Percentiles rank a stretch among this genome's conserved stretches.
Evolutionary conservation across 1,139 yeast genomes (phyloP).

Genomic region (Geotrichum carabidarum): DNA sequence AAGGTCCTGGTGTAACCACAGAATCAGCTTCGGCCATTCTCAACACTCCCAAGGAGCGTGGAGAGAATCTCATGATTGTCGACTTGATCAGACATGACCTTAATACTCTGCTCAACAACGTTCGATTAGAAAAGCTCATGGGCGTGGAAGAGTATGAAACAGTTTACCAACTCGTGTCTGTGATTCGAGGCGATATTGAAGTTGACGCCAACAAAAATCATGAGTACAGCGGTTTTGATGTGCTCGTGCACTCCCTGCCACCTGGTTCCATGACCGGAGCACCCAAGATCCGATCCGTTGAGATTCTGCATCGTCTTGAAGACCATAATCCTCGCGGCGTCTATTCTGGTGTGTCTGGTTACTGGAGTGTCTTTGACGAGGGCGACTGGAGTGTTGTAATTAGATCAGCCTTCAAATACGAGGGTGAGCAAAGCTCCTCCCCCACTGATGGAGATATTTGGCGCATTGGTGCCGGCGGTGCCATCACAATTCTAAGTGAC

Average conservation of each 20-base stretch:
- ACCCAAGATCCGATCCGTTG: conserved; percentile 89
- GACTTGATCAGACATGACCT: conserved; percentile 92
- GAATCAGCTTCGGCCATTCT: conserved; percentile 61
- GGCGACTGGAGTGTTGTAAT: conserved; percentile 97
- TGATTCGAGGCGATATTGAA: conserved; percentile 60
- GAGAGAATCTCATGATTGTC: conserved; percentile 95
- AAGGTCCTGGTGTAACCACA: conserved; percentile 43
- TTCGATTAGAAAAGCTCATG: conserved; percentile 76
- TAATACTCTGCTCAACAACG: conserved; percentile 60
- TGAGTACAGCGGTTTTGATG: conserved; percentile 64
- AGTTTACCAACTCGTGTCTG: conserved; percentile 87
- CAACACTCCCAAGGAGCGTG: conserved; percentile 86
- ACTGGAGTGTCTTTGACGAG: conserved; percentile 83
- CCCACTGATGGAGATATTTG: conserved; percentile 42
- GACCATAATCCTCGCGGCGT: conserved; percentile 62
- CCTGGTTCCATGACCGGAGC: conserved; percentile 99
- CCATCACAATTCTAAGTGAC: conserved; percentile 84
- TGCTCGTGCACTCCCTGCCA: conserved; percentile 74
- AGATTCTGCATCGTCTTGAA: conserved; percentile 58
- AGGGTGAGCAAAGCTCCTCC: conserved; percentile 29
- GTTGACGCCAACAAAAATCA: conserved; percentile 23
- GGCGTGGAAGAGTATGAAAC: conserved; percentile 86
- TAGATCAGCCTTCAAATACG: conserved; percentile 71
- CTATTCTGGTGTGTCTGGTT: conserved; percentile 93
- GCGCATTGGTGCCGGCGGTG: conserved; percentile 98